Evolutionary conservation across 495 filamentous ascomycete species (phyloP).

Genomic region (Daldinia decipiens): DNA sequence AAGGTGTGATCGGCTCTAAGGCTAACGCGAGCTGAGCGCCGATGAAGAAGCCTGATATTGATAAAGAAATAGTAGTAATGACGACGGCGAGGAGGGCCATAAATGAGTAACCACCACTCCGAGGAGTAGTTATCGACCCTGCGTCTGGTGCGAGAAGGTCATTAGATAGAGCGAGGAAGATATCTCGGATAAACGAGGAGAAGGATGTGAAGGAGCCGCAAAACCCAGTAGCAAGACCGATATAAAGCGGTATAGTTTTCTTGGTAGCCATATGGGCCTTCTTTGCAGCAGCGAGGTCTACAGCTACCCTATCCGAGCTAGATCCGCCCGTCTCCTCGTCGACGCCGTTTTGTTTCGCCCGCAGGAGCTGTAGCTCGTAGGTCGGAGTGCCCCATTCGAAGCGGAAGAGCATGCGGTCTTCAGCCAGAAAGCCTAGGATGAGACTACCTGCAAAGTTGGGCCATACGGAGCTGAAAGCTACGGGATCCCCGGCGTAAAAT

Average conservation of each 20-base stretch:
- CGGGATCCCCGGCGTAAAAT: constrained; percentile 79
- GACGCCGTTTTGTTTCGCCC: constrained; percentile 41
- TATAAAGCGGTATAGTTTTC: constrained; percentile 88
- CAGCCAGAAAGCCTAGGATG: constrained; percentile 84
- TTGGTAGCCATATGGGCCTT: constrained; percentile 68
- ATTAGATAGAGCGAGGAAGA: constrained; percentile 86
- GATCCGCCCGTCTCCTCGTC: constrained; percentile 48
- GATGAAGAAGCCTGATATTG: constrained; percentile 71
- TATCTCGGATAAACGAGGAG: constrained; percentile 86
- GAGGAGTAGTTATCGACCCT: constrained; percentile 44
- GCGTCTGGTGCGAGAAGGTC: constrained; percentile 57
- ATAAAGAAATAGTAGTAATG: constrained; percentile 73
- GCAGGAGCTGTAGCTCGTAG: constrained; percentile 48
- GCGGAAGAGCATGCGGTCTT: constrained; percentile 81
- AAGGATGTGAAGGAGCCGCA: constrained; percentile 95
- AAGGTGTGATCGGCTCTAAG: constrained; percentile 64
- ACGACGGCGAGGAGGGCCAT: constrained; percentile 79
- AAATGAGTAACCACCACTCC: constrained; percentile 85
- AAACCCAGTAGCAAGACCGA: constrained; percentile 92
- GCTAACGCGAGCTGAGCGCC: constrained; percentile 83
- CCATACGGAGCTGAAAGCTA: constrained; percentile 82
- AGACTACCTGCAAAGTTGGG: constrained; percentile 88
- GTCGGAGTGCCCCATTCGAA: constrained; percentile 66
- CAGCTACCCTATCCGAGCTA: constrained; percentile 23
- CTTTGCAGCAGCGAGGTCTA: constrained; percentile 55